Base-by-base conservation (phyloP, 2,329 filamentous ascomycete genomes). In the Pseudogymnoascus sp. region DNA sequence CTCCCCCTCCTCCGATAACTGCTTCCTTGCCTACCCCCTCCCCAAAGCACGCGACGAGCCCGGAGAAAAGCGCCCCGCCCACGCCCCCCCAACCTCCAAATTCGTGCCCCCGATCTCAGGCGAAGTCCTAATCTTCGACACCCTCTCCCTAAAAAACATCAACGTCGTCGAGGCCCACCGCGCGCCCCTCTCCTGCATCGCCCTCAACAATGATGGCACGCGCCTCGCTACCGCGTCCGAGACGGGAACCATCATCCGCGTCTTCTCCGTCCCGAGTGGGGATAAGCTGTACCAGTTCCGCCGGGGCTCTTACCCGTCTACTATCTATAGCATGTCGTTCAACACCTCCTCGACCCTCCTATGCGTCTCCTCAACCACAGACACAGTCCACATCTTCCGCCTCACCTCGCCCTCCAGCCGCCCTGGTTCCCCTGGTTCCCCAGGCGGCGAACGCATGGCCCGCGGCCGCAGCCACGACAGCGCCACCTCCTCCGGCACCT, bases 261-360 rank as follows among this genome's bases (percentile, higher is more conserved):
- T 99, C 62, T 99, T 99, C 76, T 92, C 91, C 0, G 86, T 99
- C 1, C 95, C 95, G 2, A 86, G 88, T 68, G 95, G 91, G 10
- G 88, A 93, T 72, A 99, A 98, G 76, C 83, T 99, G 16, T 98
- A 93, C 75, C 93, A 99, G 74, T 99, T 99, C 78, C 86, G 95
- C 65, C 87, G 95, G 68, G 95, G 95, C 48, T 97, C 93, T 2
- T 97, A 97, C 76, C 95, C 95, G 0, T 93, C 93, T 1, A 89
- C 91, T 43, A 99, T 99, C 70, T 97, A 93, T 78, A 96, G 92
- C 84, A 97, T 99, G 92, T 96, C 93, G 1, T 99, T 99, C 79
- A 99, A 99, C 76, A 87, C 92, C 61, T 92, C 90, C 65, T 96
- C 93, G 2, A 96, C 93, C 1, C 81, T 99, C 10, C 84, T 99